Percentiles rank a stretch among this genome's conserved stretches.
Conservation (phyloP, 1,284 basidiomycete species). For the Apiotrichum gamsii region DNA sequence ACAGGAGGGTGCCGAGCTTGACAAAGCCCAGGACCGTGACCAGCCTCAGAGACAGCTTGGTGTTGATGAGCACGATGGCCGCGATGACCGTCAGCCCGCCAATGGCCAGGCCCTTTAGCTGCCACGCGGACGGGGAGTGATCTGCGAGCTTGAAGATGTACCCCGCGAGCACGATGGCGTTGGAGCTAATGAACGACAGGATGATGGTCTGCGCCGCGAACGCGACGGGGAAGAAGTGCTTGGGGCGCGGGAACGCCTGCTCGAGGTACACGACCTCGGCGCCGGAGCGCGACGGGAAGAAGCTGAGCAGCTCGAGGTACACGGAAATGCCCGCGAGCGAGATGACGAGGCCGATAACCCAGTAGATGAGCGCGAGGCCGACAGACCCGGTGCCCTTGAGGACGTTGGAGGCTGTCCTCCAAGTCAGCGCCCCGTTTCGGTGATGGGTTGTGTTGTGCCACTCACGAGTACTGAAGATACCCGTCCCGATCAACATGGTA, state of each 20-base stretch:
- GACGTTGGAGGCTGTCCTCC: slow-evolving; percentile 18
- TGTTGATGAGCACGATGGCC: not conserved
- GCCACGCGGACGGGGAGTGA: slow-evolving; percentile 17
- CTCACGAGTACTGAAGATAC: slow-evolving; percentile 28
- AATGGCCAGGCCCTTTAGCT: slow-evolving; percentile 12
- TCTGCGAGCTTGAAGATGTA: slow-evolving; percentile 25
- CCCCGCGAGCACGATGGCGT: slow-evolving; percentile 20
- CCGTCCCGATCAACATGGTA: slow-evolving; percentile 23
- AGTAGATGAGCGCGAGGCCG: slow-evolving; percentile 25
- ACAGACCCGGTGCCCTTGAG: slow-evolving; percentile 19
- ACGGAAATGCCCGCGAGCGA: slow-evolving; percentile 21
- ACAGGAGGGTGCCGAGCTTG: slow-evolving; percentile 7
- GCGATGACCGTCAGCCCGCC: not conserved
- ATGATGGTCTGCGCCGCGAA: slow-evolving; percentile 27
- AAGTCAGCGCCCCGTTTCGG: not conserved
- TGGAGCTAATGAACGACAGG: slow-evolving; percentile 22
- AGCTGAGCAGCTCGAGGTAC: slow-evolving; percentile 26
- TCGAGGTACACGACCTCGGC: slow-evolving; percentile 33
- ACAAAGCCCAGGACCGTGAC: not conserved
- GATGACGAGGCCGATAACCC: slow-evolving; percentile 25
- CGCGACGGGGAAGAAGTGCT: slow-evolving; percentile 26
- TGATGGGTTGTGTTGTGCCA: not conserved
- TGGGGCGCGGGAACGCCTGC: slow-evolving; percentile 25
- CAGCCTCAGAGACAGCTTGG: not conserved
- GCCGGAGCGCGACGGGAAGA: slow-evolving; percentile 28